Conservation (phyloP, 2,329 filamentous ascomycete genomes). For the Teratosphaeria epicoccoides region DNA sequence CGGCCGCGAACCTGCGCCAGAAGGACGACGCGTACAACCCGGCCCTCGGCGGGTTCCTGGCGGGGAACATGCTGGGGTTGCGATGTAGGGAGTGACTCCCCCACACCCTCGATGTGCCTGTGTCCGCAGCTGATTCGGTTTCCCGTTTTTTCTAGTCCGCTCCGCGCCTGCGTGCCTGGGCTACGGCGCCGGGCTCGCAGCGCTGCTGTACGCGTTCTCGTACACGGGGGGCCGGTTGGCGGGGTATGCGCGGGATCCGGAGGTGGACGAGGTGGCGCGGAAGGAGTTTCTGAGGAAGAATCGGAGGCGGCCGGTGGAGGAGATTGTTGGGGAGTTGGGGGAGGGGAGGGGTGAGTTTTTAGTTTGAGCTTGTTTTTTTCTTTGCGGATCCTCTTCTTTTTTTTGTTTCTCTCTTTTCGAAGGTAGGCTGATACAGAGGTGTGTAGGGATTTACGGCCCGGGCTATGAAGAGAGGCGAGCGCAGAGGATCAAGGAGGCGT, state of each 20-base stretch:
- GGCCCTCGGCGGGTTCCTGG: constrained; percentile 64
- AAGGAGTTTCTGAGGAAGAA: constrained; percentile 65
- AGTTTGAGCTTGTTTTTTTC: no score
- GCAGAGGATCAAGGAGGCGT: constrained; percentile 72
- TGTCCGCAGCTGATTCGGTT: no score
- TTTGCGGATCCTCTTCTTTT: no score
- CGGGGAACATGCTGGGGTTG: constrained; percentile 62
- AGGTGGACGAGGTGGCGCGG: constrained; percentile 63
- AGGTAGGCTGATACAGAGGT: no score
- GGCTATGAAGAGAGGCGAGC: constrained; percentile 78
- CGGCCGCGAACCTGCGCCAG: constrained; percentile 73
- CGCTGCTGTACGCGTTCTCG: constrained; percentile 53
- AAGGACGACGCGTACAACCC: constrained; percentile 72
- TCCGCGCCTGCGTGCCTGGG: constrained; percentile 62
- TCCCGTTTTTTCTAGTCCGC: constrained; percentile 34
- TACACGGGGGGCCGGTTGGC: constrained; percentile 55
- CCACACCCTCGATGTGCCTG: background rate
- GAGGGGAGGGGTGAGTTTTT: constrained; percentile 68
- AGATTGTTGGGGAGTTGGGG: constrained; percentile 71
- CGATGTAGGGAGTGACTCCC: constrained; percentile 48
- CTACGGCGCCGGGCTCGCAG: constrained; percentile 50
- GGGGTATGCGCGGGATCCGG: constrained; percentile 43
- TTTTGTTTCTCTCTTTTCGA: no score
- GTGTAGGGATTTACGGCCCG: constrained; percentile 62
- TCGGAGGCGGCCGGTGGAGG: constrained; percentile 62